A percentile compares a stretch with the other conserved stretches of the same genome.
Conservation (phyloP, 352 stramenopile species). For the Phytophthora quininea region DNA sequence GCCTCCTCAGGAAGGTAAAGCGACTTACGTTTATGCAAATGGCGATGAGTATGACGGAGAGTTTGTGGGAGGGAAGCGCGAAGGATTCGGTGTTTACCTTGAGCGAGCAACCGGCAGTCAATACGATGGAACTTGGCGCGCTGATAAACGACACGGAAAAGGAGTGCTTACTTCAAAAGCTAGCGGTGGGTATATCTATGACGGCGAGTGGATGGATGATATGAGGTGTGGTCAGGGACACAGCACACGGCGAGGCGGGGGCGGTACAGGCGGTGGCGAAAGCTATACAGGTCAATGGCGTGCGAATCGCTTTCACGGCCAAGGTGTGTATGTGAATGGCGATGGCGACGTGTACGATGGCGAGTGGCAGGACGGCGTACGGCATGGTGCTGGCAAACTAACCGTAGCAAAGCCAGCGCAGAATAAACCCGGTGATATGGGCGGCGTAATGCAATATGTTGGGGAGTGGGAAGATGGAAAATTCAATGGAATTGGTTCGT, state of each 20-base stretch:
- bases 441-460: constrained; percentile 62
- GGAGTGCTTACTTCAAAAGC: constrained; percentile 68
- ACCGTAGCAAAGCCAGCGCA: constrained; percentile 26
- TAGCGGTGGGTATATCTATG: constrained; percentile 71
- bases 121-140: constrained; percentile 78
- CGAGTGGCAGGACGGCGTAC: constrained; percentile 61
- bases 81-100: constrained; percentile 78
- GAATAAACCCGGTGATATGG: constrained; percentile 23
- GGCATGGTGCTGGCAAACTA: constrained; percentile 70
- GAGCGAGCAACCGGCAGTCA: constrained; percentile 79
- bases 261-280: constrained; percentile 39
- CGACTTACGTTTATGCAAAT: constrained; percentile 65
- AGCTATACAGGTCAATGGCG: constrained; percentile 77
- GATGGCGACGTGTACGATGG: constrained; percentile 73
- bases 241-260: constrained; percentile 66
- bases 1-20: constrained; percentile 52
- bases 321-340: constrained; percentile 67
- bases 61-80: constrained; percentile 65
- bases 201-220: constrained; percentile 78
- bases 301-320: constrained; percentile 70
- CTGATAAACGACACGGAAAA: constrained; percentile 70
- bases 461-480: constrained; percentile 66
- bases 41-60: constrained; percentile 84
- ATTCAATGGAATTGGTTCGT: constrained; percentile 83
- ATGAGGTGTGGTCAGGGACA: constrained; percentile 72